These are phyloP conservation scores for Entamoeba invadens DNA, from an alignment of 208 protist species.

Conservation along the genomic window DNA sequence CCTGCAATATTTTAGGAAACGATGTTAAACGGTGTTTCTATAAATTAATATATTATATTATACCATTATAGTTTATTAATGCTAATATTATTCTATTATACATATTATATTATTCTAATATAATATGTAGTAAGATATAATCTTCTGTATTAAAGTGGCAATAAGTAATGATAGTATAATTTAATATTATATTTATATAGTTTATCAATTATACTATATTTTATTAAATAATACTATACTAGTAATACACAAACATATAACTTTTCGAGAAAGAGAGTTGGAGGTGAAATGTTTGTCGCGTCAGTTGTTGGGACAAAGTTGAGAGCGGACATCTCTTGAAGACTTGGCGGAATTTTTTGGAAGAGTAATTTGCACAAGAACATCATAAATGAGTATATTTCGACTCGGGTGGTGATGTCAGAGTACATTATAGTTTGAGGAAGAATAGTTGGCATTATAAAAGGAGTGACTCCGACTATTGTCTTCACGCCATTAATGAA, in stretches of 20 bases:
- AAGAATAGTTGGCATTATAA: not conserved
- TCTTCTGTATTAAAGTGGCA: too few species aligned
- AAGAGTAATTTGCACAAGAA: not conserved
- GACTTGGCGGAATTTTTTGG: not conserved
- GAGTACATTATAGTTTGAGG: not conserved
- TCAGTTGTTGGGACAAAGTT: too few species aligned
- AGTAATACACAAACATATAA: not conserved
- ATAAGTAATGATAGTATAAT: too few species aligned
- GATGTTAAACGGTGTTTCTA: too few species aligned
- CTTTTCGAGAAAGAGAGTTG: not conserved
- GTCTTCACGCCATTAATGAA: not conserved
- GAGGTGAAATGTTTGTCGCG: not conserved
- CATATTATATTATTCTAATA: too few species aligned
- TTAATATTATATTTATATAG: too few species aligned
- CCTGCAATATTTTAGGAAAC: not conserved
- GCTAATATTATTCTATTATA: too few species aligned
- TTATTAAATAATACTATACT: too few species aligned
- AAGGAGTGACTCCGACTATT: not conserved
- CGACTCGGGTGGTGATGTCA: not conserved
- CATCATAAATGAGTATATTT: not conserved
- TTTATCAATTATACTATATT: too few species aligned
- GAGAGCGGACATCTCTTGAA: not conserved
- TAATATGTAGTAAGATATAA: too few species aligned
- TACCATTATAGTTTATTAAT: too few species aligned
- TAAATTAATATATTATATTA: too few species aligned